A percentile compares a stretch with the other conserved stretches of the same genome.
These are phyloP conservation scores for Jaltomata sinuosa DNA, from an alignment of 257 asterid species.

Conservation along the genomic window DNA sequence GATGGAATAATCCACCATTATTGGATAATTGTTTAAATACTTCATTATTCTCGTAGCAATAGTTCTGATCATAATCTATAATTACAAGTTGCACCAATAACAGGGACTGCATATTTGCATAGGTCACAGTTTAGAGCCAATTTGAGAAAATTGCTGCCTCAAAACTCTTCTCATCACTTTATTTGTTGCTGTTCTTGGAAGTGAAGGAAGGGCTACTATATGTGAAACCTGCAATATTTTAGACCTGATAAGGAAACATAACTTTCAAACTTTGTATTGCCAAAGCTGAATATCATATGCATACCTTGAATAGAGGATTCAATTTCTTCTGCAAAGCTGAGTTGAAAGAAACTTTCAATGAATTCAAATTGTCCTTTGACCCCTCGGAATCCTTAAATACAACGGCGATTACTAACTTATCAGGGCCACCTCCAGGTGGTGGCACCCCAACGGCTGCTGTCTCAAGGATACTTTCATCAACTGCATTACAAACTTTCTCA, in stretches of 20 bases:
- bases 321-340: conserved; percentile 72
- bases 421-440: conserved; percentile 86
- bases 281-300: neutral
- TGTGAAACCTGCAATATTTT: conserved; percentile 52
- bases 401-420: conserved; percentile 62
- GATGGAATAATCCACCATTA: neutral
- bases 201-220: conserved; percentile 45
- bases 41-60: neutral
- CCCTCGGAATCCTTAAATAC: conserved; percentile 55
- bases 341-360: conserved; percentile 48
- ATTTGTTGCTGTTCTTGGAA: conserved; percentile 96
- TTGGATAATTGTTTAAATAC: neutral
- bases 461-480: conserved; percentile 48
- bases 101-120: neutral
- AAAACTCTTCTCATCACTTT: conserved; percentile 87
- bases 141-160: conserved; percentile 52
- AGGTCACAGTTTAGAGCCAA: conserved; percentile 37
- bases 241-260: conserved; percentile 6
- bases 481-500: conserved; percentile 81
- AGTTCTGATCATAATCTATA: neutral
- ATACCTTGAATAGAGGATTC: conserved; percentile 89
- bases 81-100: neutral
- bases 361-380: conserved; percentile 18
- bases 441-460: conserved; percentile 94
- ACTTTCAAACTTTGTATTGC: neutral